Evolutionary conservation across 495 filamentous ascomycete genomes (phyloP).

Genomic region (Xylona heveae): DNA sequence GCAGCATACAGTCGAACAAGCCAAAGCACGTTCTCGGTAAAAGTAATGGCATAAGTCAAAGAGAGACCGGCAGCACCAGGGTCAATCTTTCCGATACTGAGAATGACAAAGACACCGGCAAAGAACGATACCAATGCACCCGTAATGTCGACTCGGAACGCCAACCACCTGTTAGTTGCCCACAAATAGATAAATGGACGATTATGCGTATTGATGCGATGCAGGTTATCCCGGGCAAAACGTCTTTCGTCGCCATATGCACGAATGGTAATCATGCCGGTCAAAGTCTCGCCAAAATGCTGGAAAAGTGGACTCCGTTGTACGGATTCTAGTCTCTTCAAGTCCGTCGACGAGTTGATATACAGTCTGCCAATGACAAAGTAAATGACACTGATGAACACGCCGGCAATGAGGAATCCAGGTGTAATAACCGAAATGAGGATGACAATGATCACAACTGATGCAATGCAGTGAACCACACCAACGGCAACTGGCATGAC

Average conservation of each 20-base stretch:
- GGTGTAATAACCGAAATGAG: constrained; percentile 89
- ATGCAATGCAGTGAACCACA: constrained; percentile 44
- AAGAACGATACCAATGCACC: constrained; percentile 90
- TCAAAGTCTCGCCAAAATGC: constrained; percentile 92
- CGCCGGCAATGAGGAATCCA: constrained; percentile 66
- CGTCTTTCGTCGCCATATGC: constrained; percentile 89
- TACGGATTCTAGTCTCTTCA: constrained; percentile 89
- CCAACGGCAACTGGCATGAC: constrained; percentile 77
- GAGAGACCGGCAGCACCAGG: constrained; percentile 89
- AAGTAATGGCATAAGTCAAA: constrained; percentile 93
- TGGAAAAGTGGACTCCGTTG: constrained; percentile 92
- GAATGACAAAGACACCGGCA: constrained; percentile 75
- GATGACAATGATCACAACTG: constrained; percentile 70
- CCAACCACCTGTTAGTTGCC: constrained; percentile 95
- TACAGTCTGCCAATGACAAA: constrained; percentile 72
- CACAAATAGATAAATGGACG: constrained; percentile 92
- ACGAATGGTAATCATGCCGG: constrained; percentile 90
- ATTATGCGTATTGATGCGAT: constrained; percentile 71
- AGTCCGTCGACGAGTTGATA: constrained; percentile 70
- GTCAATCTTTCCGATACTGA: constrained; percentile 68
- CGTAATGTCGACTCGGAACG: constrained; percentile 74
- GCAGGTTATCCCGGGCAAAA: constrained; percentile 85
- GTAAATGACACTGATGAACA: constrained; percentile 74
- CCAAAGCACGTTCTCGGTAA: constrained; percentile 95
- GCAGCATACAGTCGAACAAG: constrained; percentile 84